Base-by-base conservation (phyloP, 768 basidiomycete genomes). In the Pleurotus tuber-regium region DNA sequence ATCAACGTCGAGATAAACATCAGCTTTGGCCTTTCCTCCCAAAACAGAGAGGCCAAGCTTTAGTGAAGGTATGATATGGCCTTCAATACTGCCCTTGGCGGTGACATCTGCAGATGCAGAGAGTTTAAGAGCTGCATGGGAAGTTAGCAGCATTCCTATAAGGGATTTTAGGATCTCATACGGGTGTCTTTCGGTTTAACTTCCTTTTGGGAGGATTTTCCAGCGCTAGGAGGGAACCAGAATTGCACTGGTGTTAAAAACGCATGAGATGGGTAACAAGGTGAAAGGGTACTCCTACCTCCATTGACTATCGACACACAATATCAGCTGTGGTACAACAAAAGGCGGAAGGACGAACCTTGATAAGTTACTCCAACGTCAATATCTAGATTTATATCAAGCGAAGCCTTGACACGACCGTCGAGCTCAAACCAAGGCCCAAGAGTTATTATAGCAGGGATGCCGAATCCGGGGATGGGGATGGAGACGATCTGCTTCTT, bases 41-140 rank as follows among this genome's bases (percentile, higher is more conserved):
- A 61, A 42, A 1, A 57, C 59, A 16, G 50, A 47, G 38, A 71
- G 54, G 18, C 69, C 68, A 49, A 70, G 55, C 50, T 56, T 61
- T 21, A 61, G 43, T 12, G 53, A 44, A 0, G 68, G 70, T 52
- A 66, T 68, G 35, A 71, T 57, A 40, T 72, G 66, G 11, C 61
- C 68, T 8, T 59, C 56, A 40, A 70, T 33, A n/a, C 54, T 58
- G 24, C 63, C 64, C 23, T 60, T 59, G 16, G 63, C 56, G 11
- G 55, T 54, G 11, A 65, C 63, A 51, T 59, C 55, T 8, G 66
- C 64, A 26, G 57, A 52, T 2, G 62, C 63, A 14, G 60, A 57
- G 44, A 67, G 54, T 36, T 57, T 56, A 16, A 69, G 35, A 16
- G 58, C 62, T 58, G 28, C 6, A 25, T 1, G 14, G 11, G 7